These are phyloP conservation scores for Sporothrix luriei DNA, from an alignment of 2,329 filamentous ascomycete species.

Conservation along the genomic window DNA sequence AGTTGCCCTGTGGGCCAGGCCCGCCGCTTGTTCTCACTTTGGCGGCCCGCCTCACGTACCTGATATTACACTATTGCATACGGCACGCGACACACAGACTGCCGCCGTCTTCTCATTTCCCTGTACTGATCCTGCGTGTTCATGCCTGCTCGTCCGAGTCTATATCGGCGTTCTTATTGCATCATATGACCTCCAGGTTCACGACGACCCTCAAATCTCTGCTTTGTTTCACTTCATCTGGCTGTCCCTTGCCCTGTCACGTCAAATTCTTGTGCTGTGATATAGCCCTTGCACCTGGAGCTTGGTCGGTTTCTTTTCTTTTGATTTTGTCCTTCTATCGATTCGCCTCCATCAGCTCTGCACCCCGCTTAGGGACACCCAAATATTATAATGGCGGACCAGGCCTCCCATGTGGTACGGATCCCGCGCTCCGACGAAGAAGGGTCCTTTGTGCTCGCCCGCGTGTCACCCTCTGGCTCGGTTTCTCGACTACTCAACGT, in stretches of 20 bases:
- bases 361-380: slow-evolving; percentile 1
- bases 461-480: slow-evolving; percentile 54
- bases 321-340: not conserved
- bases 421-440: slow-evolving; percentile 59
- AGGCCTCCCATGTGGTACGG: slow-evolving; percentile 52
- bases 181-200: slow-evolving; percentile 20
- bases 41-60: slow-evolving; percentile 20
- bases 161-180: not conserved
- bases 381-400: slow-evolving; percentile 26
- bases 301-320: not conserved
- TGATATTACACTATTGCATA: slow-evolving; percentile 19
- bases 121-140: slow-evolving; percentile 2
- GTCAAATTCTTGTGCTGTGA: not conserved
- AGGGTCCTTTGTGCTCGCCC: slow-evolving; percentile 61
- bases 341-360: not conserved
- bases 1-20: not conserved
- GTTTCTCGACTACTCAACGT: slow-evolving; percentile 60
- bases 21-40: slow-evolving; percentile 1
- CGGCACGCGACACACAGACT: slow-evolving; percentile 26
- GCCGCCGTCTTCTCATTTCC: slow-evolving; percentile 16
- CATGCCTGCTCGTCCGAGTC: slow-evolving; percentile 10
- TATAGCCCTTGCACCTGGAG: slow-evolving; percentile 15
- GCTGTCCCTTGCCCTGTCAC: not conserved
- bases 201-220: slow-evolving; percentile 29
- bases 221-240: slow-evolving; percentile 27